These are phyloP conservation scores for Moesziomyces parantarcticus DNA, from an alignment of 1,284 basidiomycete species.

Conservation along the genomic window DNA sequence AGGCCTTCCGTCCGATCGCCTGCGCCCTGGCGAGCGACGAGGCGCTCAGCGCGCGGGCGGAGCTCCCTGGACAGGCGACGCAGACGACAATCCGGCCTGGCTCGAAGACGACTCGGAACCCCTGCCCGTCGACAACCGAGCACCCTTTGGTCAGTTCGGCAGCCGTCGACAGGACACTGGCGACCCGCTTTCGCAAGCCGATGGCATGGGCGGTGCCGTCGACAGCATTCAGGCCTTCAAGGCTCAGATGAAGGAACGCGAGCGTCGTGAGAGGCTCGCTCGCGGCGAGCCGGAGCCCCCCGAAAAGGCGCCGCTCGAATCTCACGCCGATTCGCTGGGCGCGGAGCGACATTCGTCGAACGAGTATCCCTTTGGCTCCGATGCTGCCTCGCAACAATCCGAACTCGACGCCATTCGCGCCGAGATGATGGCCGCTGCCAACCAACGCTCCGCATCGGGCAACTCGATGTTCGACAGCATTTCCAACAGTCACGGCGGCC, in stretches of 20 bases:
- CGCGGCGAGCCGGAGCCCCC: constrained; percentile 29
- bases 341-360: constrained; percentile 23
- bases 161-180: constrained; percentile 32
- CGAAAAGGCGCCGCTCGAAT: constrained; percentile 3
- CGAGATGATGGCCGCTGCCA: constrained; percentile 47
- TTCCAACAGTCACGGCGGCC: constrained; percentile 46
- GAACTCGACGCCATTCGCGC: constrained; percentile 42
- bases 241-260: constrained; percentile 84
- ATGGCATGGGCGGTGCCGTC: constrained; percentile 40
- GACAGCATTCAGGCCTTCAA: constrained; percentile 91
- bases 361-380: constrained; percentile 27
- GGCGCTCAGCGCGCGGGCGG: constrained; percentile 26
- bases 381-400: constrained; percentile 18
- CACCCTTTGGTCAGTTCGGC: constrained; percentile 67
- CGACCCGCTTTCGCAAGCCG: constrained; percentile 9
- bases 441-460: constrained; percentile 38
- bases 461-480: constrained; percentile 50
- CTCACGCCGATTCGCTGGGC: constrained; percentile 10
- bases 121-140: constrained; percentile 43
- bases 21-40: constrained; percentile 39
- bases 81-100: constrained; percentile 88
- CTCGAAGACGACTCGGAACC: constrained; percentile 79
- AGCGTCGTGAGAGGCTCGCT: constrained; percentile 71
- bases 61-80: constrained; percentile 68
- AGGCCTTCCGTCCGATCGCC: constrained; percentile 35